Conservation (phyloP, 768 basidiomycete genomes). For the Psilocybe cubensis region DNA sequence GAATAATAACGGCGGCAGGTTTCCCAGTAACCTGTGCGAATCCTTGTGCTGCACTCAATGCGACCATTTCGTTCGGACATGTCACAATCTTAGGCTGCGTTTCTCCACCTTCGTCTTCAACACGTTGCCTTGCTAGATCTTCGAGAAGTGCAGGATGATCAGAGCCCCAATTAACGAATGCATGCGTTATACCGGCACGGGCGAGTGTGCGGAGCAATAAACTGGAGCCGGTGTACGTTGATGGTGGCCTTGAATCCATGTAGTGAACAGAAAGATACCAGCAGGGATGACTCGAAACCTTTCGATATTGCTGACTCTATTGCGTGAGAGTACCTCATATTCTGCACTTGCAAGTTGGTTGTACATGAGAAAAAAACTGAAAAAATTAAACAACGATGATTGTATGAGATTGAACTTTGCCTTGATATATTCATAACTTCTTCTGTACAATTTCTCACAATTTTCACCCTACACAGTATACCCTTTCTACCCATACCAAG, state of each 20-base stretch:
- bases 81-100: conserved; percentile 59
- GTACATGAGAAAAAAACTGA: too few species aligned
- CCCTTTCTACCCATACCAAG: too few species aligned
- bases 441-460: too few species aligned
- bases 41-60: conserved; percentile 71
- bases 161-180: conserved; percentile 78
- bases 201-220: conserved; percentile 60
- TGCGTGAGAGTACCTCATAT: too few species aligned
- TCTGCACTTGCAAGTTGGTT: too few species aligned
- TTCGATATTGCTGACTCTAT: too few species aligned
- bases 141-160: conserved; percentile 77
- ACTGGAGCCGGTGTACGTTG: conserved; percentile 57
- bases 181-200: conserved; percentile 65
- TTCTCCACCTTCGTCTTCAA: conserved; percentile 15
- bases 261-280: too few species aligned
- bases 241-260: background rate
- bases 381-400: too few species aligned
- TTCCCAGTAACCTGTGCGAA: conserved; percentile 67
- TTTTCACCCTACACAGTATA: too few species aligned
- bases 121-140: conserved; percentile 62
- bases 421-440: too few species aligned
- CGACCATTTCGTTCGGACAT: conserved; percentile 80
- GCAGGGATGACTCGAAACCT: too few species aligned
- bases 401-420: too few species aligned
- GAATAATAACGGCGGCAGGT: conserved; percentile 74